phyloP scores from a whole-genome alignment of 2,329 filamentous ascomycete genomes.

The Sphaerulina musiva region DNA sequence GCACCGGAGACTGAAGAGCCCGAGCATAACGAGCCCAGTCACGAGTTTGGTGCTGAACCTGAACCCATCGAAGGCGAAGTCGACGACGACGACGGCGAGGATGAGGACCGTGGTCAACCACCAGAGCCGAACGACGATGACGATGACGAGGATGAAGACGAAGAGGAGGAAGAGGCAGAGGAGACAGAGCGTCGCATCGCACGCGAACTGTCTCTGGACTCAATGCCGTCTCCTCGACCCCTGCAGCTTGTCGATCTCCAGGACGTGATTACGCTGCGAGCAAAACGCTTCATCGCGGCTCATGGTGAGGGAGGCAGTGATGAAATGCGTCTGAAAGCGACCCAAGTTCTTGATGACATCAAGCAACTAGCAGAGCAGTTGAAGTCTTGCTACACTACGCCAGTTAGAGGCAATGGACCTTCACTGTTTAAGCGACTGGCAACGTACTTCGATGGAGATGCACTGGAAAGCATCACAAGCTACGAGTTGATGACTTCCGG shows the following conservation, averaged over 20 bases:
- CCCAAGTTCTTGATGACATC: constrained; percentile 65
- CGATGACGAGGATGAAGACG: constrained; percentile 33
- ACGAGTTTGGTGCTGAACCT: constrained; percentile 35
- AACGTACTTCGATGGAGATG: constrained; percentile 79
- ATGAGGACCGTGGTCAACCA: constrained; percentile 17
- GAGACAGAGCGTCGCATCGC: constrained; percentile 46
- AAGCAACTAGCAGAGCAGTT: constrained; percentile 66
- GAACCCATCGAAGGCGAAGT: constrained; percentile 24
- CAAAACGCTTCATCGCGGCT: constrained; percentile 73
- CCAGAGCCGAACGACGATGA: constrained; percentile 12
- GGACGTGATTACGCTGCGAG: constrained; percentile 66
- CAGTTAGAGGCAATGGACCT: constrained; percentile 1
- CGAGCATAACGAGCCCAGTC: constrained; percentile 49
- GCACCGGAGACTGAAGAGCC: constrained; percentile 35
- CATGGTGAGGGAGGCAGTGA: constrained; percentile 74
- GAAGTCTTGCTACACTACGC: constrained; percentile 56
- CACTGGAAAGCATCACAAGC: constrained; percentile 88
- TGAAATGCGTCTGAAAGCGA: constrained; percentile 70
- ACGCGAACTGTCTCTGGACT: constrained; percentile 50
- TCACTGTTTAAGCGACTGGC: constrained; percentile 67
- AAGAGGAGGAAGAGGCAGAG: constrained; percentile 47
- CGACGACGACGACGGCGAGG: constrained; percentile 22
- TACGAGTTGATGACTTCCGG: constrained; percentile 88
- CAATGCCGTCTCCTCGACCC: constrained; percentile 40
- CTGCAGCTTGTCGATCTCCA: constrained; percentile 48